Evolutionary conservation across 805 yeast species (phyloP).

Genomic region (Wickerhamiella parazyma): DNA sequence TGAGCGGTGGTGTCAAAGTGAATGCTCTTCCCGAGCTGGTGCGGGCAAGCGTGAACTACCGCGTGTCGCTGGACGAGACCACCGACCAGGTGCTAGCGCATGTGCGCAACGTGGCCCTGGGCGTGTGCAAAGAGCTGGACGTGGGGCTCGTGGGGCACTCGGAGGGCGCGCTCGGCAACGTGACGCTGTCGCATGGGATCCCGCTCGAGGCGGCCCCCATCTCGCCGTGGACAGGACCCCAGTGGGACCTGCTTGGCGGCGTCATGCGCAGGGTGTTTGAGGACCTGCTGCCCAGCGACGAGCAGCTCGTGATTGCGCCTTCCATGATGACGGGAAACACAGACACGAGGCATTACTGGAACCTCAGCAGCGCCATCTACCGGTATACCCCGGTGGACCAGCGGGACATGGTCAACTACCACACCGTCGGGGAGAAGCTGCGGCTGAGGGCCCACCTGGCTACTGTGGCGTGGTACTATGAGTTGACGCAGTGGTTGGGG

Average conservation of each 20-base stretch:
- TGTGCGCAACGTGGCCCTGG: conserved; percentile 26
- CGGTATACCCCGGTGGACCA: conserved; percentile 38
- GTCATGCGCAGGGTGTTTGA: conserved; percentile 50
- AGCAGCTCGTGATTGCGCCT: conserved; percentile 38
- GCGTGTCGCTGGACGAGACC: conserved; percentile 46
- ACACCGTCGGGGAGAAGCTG: conserved; percentile 1
- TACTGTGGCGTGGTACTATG: conserved; percentile 5
- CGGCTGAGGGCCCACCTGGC: conserved; percentile 2
- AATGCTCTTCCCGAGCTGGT: conserved; percentile 64
- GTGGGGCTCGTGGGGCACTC: conserved; percentile 31
- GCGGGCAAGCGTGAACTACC: conserved; percentile 42
- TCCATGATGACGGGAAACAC: conserved; percentile 57
- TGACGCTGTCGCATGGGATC: conserved; percentile 28
- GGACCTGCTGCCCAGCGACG: conserved; percentile 30
- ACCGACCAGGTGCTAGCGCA: conserved; percentile 31
- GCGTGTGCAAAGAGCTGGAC: conserved; percentile 32
- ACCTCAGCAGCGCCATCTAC: conserved; percentile 43
- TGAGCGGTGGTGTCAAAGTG: conserved; percentile 59
- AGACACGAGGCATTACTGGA: conserved; percentile 58
- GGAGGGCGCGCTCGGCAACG: conserved; percentile 30
- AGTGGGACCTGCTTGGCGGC: conserved; percentile 52
- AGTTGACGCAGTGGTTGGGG: conserved; percentile 12
- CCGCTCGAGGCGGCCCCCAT: conserved; percentile 32
- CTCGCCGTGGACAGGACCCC: conserved; percentile 30
- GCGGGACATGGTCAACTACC: conserved; percentile 16